Evolutionary conservation across 768 basidiomycete species (phyloP), one percentile per base, ranked within the genome.

Genomic region (Termitomyces sp.): DNA sequence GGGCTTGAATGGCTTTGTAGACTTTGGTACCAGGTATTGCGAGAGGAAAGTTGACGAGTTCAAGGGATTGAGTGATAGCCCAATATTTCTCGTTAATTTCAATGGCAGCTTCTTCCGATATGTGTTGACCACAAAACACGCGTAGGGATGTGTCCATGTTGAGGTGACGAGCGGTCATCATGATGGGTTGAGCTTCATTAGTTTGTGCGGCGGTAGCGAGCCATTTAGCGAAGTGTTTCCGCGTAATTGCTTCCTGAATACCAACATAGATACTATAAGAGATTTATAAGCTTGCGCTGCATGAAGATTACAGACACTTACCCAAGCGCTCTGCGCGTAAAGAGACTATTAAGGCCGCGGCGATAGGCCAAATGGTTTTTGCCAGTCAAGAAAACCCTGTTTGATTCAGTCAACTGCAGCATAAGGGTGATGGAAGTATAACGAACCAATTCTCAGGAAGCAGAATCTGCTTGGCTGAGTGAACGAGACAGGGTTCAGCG

Each of bases 21-120:
- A 98, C 86, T 71, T 98, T 98, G 41, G 97, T 98, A 32, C 97
- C 97, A 20, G 97, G 97, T 40, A 97, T 67, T 16, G 96, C 87
- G 61, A 98, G 75, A 16, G 97, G 97, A 79, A 99, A 98, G 79
- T 99, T 99, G 79, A 99, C 97, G 56, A 99, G 89, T 71, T 99
- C 93, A 44, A 99, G 88, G 3, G 97, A 93, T 65, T 85, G 78
- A 7, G 97, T 98, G 74, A 99, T 97, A 60, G 81, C 79, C 96
- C 96, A 98, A 77, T 98, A 98, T 70, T 93, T 94, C 64, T 91
- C 87, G 69, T 83, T 89, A 70, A 99, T 95, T 69, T 93, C 91
- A 16, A 74, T 69, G 28, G 87, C 84, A 43, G 88, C 91, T 8
- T 85, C 74, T 16, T 93, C 88, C 32, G 93, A 86, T 64, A 98